Evolutionary conservation across 495 filamentous ascomycete genomes (phyloP).

Genomic region (Annulohypoxylon moriforme): DNA sequence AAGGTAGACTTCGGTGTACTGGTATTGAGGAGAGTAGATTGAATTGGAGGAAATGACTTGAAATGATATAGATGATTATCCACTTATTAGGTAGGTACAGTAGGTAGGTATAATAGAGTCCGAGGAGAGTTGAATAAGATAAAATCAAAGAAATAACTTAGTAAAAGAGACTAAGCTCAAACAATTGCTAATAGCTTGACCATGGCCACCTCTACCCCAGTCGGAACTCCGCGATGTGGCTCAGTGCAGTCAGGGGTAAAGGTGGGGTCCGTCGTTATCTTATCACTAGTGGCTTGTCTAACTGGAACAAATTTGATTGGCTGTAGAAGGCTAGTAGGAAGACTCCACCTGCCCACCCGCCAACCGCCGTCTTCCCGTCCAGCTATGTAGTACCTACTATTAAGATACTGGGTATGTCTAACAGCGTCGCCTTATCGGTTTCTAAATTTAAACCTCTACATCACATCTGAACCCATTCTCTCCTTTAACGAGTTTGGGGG

Average conservation of each 20-base stretch:
- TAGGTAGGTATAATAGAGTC: too few species aligned
- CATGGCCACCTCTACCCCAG: neutral
- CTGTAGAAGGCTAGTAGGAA: too few species aligned
- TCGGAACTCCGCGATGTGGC: neutral
- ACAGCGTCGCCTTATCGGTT: conserved; percentile 10
- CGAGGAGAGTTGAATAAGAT: neutral
- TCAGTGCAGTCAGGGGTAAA: neutral
- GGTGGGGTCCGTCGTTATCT: neutral
- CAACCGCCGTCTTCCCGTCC: conserved; percentile 1
- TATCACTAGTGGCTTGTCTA: conserved; percentile 11
- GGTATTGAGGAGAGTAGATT: neutral
- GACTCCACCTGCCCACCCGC: conserved; percentile 12
- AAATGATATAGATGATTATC: too few species aligned
- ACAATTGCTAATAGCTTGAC: neutral
- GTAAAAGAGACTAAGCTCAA: neutral
- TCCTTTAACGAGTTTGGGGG: conserved; percentile 14
- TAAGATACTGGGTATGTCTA: too few species aligned
- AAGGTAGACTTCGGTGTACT: conserved; percentile 6
- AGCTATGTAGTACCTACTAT: neutral
- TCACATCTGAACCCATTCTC: neutral
- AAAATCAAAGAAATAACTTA: neutral
- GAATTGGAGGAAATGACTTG: neutral
- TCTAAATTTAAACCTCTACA: conserved; percentile 7
- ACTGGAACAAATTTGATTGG: conserved; percentile 1
- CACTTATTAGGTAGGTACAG: too few species aligned